Conservation (phyloP, 306 rosid species). For the Prunus mira region DNA sequence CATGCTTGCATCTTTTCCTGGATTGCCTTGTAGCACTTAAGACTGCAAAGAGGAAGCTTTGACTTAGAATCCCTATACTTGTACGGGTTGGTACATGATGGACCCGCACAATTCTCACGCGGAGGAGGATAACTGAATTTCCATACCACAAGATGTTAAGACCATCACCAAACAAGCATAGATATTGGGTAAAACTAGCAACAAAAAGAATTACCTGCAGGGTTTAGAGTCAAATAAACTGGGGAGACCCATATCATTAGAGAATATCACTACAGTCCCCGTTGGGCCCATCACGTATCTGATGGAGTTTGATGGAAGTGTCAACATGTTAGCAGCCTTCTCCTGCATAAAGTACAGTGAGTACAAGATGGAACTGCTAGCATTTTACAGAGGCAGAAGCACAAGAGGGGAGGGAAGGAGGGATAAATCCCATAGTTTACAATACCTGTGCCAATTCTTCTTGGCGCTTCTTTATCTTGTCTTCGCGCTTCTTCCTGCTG, state of each 20-base stretch:
- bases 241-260: constrained; percentile 86
- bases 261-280: constrained; percentile 68
- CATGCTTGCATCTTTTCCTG: constrained; percentile 36
- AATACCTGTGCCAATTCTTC: constrained; percentile 85
- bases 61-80: constrained; percentile 85
- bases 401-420: background rate
- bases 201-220: constrained; percentile 28
- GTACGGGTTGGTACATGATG: constrained; percentile 71
- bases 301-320: constrained; percentile 60
- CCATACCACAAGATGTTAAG: constrained; percentile 2
- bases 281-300: constrained; percentile 67
- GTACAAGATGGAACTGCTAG: background rate
- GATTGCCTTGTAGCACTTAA: constrained; percentile 78
- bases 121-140: constrained; percentile 85
- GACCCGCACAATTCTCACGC: constrained; percentile 80
- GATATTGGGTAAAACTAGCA: constrained; percentile 7
- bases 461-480: constrained; percentile 86
- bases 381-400: background rate
- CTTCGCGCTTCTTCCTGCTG: constrained; percentile 84
- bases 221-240: constrained; percentile 49
- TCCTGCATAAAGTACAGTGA: constrained; percentile 45
- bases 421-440: constrained; percentile 3
- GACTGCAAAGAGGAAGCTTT: constrained; percentile 92
- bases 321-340: constrained; percentile 73
- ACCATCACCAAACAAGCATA: constrained; percentile 11